phyloP scores from a whole-genome alignment of 2,329 filamentous ascomycete species.

The Ceratocystis eucalypticola region DNA sequence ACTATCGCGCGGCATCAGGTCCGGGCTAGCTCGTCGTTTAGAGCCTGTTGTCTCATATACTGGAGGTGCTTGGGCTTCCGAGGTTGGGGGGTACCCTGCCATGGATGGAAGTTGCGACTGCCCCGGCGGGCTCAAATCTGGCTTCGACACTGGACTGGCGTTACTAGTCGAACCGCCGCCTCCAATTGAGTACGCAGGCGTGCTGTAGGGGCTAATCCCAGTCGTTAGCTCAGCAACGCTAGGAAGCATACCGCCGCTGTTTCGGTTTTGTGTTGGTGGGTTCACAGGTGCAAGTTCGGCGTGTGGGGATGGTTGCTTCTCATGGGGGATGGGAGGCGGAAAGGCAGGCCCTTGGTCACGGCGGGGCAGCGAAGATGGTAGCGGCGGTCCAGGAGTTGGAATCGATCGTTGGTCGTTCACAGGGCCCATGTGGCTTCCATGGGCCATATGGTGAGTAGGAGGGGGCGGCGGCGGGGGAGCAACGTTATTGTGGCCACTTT shows the following conservation, averaged over 20 bases:
- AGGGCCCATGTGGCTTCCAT: conserved; percentile 37
- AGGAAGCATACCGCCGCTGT: conserved; percentile 38
- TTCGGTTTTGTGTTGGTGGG: conserved; percentile 24
- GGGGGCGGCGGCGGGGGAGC: conserved; percentile 20
- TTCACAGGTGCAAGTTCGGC: conserved; percentile 17
- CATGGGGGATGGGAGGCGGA: conserved; percentile 24
- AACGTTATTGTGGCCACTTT: conserved; percentile 10
- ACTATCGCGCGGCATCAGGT: conserved; percentile 33
- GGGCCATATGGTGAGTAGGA: conserved; percentile 24
- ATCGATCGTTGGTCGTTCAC: conserved; percentile 36
- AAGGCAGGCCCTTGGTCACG: conserved; percentile 9
- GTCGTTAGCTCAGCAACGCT: conserved; percentile 51
- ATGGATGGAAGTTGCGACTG: conserved; percentile 27
- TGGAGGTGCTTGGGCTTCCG: conserved; percentile 23
- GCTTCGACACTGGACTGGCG: conserved; percentile 29
- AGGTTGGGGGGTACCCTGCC: conserved; percentile 25
- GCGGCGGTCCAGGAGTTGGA: conserved; percentile 22
- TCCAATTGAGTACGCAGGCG: conserved; percentile 38
- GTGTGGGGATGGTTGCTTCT: conserved; percentile 17
- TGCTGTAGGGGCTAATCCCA: conserved; percentile 46
- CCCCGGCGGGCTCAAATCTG: conserved; percentile 31
- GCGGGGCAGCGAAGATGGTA: conserved; percentile 23
- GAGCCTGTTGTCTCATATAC: conserved; percentile 30
- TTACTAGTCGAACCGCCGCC: conserved; percentile 25
- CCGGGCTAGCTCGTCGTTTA: conserved; percentile 42